A percentile compares a stretch with the other conserved stretches of the same genome.
These are phyloP conservation scores for Canavalia ensiformis DNA, from an alignment of 306 rosid genomes.

Conservation along the genomic window DNA sequence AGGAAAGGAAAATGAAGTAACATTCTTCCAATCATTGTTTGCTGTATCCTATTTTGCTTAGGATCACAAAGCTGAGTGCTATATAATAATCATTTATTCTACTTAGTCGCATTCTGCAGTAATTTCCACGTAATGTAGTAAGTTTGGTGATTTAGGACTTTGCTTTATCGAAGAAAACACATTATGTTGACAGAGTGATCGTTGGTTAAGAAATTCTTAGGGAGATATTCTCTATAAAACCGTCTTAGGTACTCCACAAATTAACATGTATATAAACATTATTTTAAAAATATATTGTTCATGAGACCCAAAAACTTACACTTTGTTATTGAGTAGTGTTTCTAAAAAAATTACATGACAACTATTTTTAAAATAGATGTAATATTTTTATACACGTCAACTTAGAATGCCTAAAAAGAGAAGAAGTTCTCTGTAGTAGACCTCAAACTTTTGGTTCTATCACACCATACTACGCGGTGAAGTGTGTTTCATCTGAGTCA, in stretches of 20 bases:
- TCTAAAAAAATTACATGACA: neutral
- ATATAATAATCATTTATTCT: conserved; percentile 19
- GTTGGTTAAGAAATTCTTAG: neutral
- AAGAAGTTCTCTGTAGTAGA: too few relatives aligned
- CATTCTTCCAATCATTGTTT: conserved; percentile 36
- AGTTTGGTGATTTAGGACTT: neutral
- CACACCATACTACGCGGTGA: too few relatives aligned
- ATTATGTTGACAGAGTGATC: neutral
- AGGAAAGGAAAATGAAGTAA: conserved; percentile 13
- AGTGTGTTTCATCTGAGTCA: neutral
- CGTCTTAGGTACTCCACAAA: neutral
- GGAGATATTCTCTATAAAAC: neutral
- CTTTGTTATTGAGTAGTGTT: neutral
- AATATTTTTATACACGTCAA: neutral
- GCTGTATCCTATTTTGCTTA: neutral
- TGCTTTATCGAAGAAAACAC: too few relatives aligned
- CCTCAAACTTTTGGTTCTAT: too few relatives aligned
- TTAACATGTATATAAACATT: neutral
- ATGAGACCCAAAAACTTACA: neutral
- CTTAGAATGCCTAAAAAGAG: neutral
- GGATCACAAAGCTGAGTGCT: neutral
- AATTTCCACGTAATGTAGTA: neutral
- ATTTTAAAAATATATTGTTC: too few relatives aligned
- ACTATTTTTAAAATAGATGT: neutral
- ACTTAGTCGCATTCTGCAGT: neutral